These are phyloP conservation scores for Fusarium buharicum DNA, from an alignment of 2,329 filamentous ascomycete genomes.

Conservation along the genomic window DNA sequence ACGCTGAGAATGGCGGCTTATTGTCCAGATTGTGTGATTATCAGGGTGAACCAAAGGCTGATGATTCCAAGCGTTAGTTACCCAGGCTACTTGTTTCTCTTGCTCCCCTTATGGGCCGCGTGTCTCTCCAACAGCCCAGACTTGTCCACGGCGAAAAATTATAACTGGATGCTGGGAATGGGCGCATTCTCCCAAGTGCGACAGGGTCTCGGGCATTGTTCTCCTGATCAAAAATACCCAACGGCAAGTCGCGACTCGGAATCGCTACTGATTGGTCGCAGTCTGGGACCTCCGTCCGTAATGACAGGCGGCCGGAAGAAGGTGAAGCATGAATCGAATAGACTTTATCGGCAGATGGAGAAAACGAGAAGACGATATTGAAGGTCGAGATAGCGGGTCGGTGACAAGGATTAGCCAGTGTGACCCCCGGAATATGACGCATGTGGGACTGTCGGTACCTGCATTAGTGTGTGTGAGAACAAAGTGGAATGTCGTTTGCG, in stretches of 20 bases:
- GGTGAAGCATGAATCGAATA: neutral
- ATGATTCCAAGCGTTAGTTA: neutral
- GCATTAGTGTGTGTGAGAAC: constrained; percentile 24
- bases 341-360: constrained; percentile 10
- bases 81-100: constrained; percentile 16
- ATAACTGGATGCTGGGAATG: neutral
- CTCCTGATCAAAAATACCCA: neutral
- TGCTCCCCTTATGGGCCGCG: neutral
- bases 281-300: neutral
- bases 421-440: constrained; percentile 30
- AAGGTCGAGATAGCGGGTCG: neutral
- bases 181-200: neutral
- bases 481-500: constrained; percentile 13
- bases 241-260: neutral
- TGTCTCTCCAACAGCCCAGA: constrained; percentile 11
- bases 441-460: constrained; percentile 26
- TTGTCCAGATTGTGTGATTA: constrained; percentile 1
- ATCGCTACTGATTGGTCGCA: neutral
- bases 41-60: constrained; percentile 1
- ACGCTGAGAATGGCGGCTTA: constrained; percentile 14
- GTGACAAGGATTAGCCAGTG: constrained; percentile 24
- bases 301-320: neutral
- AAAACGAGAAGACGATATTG: neutral
- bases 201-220: neutral
- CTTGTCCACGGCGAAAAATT: neutral